These are phyloP conservation scores for Ustilago nuda DNA, from an alignment of 1,284 basidiomycete genomes.

Conservation along the genomic window DNA sequence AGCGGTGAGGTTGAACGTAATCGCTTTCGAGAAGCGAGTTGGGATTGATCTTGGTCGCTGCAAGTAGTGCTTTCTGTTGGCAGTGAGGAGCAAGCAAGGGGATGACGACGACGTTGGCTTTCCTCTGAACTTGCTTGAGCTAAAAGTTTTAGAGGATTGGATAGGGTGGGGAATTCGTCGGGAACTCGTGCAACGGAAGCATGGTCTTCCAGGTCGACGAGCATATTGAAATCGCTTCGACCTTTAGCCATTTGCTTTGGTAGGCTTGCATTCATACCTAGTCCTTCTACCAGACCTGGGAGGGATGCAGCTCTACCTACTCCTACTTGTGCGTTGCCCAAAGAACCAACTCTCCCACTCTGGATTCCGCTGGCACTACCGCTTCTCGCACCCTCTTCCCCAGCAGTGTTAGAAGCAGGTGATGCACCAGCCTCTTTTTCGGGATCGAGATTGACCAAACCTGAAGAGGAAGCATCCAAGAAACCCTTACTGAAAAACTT, in stretches of 20 bases:
- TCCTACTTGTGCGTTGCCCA: too few species aligned
- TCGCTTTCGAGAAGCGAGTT: not conserved
- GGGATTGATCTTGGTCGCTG: not conserved
- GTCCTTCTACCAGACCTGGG: not conserved
- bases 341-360: too few species aligned
- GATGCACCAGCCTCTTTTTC: not conserved
- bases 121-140: slow-evolving; percentile 45
- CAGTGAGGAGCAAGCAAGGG: not conserved
- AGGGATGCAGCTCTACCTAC: not conserved
- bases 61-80: not conserved
- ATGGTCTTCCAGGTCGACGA: slow-evolving; percentile 49
- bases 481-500: slow-evolving; percentile 32
- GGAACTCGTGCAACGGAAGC: slow-evolving; percentile 33
- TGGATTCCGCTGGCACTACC: not conserved
- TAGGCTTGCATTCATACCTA: not conserved
- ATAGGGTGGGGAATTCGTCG: slow-evolving; percentile 39
- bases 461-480: not conserved
- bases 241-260: not conserved
- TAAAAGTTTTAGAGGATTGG: slow-evolving; percentile 49
- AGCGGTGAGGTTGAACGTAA: not conserved
- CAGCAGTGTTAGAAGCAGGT: not conserved
- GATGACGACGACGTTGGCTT: slow-evolving; percentile 11
- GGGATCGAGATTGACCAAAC: not conserved
- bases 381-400: slow-evolving; percentile 1
- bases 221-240: slow-evolving; percentile 38